phyloP scores from a whole-genome alignment of 495 filamentous ascomycete species.

The Trichoderma virens region DNA sequence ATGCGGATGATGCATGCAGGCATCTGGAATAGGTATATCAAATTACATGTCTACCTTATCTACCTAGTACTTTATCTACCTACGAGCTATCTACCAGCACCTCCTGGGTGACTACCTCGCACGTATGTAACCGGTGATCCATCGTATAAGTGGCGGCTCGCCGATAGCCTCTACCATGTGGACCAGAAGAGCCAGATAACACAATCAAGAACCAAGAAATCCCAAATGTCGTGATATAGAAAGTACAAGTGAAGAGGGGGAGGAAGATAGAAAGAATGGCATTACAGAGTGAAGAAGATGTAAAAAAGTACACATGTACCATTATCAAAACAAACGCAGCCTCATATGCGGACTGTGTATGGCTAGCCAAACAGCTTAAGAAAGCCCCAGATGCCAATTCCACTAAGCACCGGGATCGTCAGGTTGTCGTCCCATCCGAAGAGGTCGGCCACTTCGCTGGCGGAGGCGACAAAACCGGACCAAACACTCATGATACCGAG shows the following conservation, averaged over 20 bases:
- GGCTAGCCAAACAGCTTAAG: constrained; percentile 76
- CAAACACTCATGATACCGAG: constrained; percentile 80
- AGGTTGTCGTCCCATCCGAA: constrained; percentile 96
- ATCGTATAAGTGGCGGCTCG: too few species aligned
- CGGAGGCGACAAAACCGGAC: constrained; percentile 77
- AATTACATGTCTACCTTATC: neutral
- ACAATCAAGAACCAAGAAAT: neutral
- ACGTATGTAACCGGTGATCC: neutral
- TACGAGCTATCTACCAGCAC: too few species aligned
- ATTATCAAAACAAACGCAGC: neutral
- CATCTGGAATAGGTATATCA: neutral
- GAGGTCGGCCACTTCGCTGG: constrained; percentile 83
- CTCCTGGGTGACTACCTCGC: neutral
- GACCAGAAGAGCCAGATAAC: neutral
- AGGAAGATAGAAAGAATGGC: neutral
- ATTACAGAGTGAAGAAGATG: neutral
- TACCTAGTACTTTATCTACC: neutral
- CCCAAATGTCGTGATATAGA: neutral
- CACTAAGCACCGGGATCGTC: constrained; percentile 88
- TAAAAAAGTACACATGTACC: neutral
- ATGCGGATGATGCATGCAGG: neutral
- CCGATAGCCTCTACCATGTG: too few species aligned
- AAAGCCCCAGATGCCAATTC: constrained; percentile 86
- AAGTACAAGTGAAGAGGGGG: neutral
- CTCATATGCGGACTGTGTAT: neutral